A percentile compares a stretch with the other conserved stretches of the same genome.
These are phyloP conservation scores for Wickerhamiella lipophila DNA, from an alignment of 805 yeast species.

Conservation along the genomic window DNA sequence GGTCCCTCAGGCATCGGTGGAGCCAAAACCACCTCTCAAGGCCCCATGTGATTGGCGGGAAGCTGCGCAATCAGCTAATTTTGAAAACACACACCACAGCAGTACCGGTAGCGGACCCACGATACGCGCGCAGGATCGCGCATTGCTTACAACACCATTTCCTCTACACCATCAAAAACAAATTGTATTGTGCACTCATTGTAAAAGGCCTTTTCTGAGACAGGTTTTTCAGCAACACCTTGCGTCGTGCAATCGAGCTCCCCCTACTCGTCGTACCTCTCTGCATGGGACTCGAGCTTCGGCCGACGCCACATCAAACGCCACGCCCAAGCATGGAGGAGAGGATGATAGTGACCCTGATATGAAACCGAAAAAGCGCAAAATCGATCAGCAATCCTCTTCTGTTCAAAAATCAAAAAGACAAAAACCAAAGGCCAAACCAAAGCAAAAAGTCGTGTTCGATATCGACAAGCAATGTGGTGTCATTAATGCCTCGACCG, in stretches of 20 bases:
- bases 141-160: conserved; percentile 20
- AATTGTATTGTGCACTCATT: conserved; percentile 24
- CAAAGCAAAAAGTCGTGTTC: conserved; percentile 18
- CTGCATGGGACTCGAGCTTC: conserved; percentile 6
- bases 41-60: conserved; percentile 16
- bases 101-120: conserved; percentile 12
- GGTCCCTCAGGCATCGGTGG: background rate
- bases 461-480: conserved; percentile 63
- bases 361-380: conserved; percentile 10
- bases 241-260: conserved; percentile 14
- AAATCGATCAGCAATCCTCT: conserved; percentile 13
- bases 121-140: conserved; percentile 20
- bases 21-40: background rate
- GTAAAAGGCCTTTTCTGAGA: conserved; percentile 24
- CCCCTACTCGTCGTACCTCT: conserved; percentile 9
- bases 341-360: background rate
- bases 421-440: conserved; percentile 11
- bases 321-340: background rate
- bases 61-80: conserved; percentile 16
- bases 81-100: conserved; percentile 4
- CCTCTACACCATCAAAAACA: conserved; percentile 22
- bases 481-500: conserved; percentile 69
- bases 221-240: conserved; percentile 20
- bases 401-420: conserved; percentile 11
- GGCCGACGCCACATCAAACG: background rate